These are phyloP conservation scores for Curvularia hawaiiensis DNA, from an alignment of 2,329 filamentous ascomycete species.

Conservation along the genomic window DNA sequence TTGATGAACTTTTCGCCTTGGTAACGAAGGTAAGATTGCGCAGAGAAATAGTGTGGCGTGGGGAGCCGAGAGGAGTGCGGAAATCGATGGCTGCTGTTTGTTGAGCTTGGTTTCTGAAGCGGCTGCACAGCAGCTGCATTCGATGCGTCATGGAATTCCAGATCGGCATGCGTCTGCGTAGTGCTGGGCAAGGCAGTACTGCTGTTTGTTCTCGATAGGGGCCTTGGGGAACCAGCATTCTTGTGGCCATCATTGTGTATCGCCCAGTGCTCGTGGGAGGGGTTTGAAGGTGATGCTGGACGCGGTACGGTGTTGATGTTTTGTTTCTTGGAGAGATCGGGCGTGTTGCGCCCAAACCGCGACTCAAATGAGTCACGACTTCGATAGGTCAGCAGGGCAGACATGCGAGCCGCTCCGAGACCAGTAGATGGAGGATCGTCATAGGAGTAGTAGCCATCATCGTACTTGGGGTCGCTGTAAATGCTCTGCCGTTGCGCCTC, in stretches of 20 bases:
- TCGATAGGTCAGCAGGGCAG: conserved; percentile 91
- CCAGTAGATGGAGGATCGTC: conserved; percentile 85
- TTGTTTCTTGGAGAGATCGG: conserved; percentile 81
- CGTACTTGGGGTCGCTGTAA: conserved; percentile 97
- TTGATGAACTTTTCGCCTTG: conserved; percentile 96
- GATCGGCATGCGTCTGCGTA: conserved; percentile 45
- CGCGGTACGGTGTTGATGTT: conserved; percentile 74
- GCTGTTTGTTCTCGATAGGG: conserved; percentile 44
- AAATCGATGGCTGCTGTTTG: conserved; percentile 13
- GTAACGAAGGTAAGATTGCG: conserved; percentile 95
- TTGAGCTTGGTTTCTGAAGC: conserved; percentile 20
- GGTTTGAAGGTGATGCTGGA: conserved; percentile 47
- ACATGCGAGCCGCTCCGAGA: conserved; percentile 94
- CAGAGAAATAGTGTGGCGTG: conserved; percentile 85
- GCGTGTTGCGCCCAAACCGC: conserved; percentile 90
- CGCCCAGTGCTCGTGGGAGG: conserved; percentile 54
- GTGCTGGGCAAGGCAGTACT: conserved; percentile 28
- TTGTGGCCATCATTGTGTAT: conserved; percentile 60
- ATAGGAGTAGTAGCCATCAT: conserved; percentile 92
- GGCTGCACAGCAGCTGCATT: conserved; percentile 35
- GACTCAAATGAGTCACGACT: conserved; percentile 97
- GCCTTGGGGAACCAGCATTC: conserved; percentile 53
- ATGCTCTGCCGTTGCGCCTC: conserved; percentile 91
- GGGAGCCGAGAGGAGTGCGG: conserved; percentile 47
- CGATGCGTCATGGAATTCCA: conserved; percentile 54